Percentiles rank a stretch among this genome's conserved stretches.
phyloP scores from a whole-genome alignment of 2,329 filamentous ascomycete species.

The Domatiomyces catenatus region DNA sequence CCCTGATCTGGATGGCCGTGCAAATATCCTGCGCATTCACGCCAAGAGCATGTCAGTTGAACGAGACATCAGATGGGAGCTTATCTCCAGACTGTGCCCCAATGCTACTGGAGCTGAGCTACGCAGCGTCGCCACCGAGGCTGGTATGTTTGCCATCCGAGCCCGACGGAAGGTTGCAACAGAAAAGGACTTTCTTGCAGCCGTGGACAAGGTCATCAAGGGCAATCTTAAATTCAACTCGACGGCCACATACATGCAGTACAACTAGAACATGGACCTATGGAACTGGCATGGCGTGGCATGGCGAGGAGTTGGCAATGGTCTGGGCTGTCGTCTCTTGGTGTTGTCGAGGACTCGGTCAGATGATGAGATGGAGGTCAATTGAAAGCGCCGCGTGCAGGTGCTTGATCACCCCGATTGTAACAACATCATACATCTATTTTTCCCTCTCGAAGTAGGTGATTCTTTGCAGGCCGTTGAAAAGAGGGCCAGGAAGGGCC shows the following conservation, averaged over 20 bases:
- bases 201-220: constrained; percentile 67
- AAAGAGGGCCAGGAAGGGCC: too few relatives aligned
- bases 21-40: constrained; percentile 95
- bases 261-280: constrained; percentile 53
- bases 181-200: constrained; percentile 95
- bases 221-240: constrained; percentile 99
- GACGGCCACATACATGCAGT: constrained; percentile 95
- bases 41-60: constrained; percentile 99
- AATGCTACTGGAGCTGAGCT: constrained; percentile 95
- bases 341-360: neutral
- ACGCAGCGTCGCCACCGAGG: constrained; percentile 91
- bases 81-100: constrained; percentile 91
- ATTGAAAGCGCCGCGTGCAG: neutral
- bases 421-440: constrained; percentile 1
- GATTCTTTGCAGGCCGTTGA: neutral
- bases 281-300: neutral
- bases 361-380: neutral
- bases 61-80: constrained; percentile 95
- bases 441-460: neutral
- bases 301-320: neutral
- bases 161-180: constrained; percentile 91
- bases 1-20: constrained; percentile 89
- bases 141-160: constrained; percentile 95
- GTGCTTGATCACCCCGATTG: neutral
- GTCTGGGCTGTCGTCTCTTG: neutral